A percentile compares a stretch with the other conserved stretches of the same genome.
phyloP scores from a whole-genome alignment of 345 rosid genomes.

The Dovyalis caffra region DNA sequence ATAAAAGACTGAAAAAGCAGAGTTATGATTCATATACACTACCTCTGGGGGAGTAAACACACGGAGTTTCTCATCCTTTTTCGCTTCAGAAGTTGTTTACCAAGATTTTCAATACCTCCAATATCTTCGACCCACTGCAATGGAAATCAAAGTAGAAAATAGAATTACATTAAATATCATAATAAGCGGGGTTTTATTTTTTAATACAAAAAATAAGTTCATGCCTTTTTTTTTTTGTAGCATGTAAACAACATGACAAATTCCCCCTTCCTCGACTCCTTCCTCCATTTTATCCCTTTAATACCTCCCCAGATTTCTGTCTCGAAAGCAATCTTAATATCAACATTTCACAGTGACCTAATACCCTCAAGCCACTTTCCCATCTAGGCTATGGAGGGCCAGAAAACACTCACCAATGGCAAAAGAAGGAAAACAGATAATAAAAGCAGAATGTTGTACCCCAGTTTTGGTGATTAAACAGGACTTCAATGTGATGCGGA shows the following conservation, averaged over 20 bases:
- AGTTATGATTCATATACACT: background rate
- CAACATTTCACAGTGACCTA: background rate
- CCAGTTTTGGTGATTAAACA: background rate
- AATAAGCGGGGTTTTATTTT: background rate
- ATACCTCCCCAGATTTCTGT: background rate
- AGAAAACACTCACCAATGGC: background rate
- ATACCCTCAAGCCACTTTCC: background rate
- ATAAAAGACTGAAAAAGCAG: background rate
- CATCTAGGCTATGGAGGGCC: background rate
- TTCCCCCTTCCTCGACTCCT: background rate
- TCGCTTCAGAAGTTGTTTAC: constrained; percentile 56
- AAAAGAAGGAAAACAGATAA: background rate
- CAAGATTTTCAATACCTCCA: constrained; percentile 76
- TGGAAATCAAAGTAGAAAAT: constrained; percentile 8
- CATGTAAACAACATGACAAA: background rate
- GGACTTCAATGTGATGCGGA: background rate
- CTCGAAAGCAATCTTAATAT: background rate
- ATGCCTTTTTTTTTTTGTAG: background rate
- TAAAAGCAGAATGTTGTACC: background rate
- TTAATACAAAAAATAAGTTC: too few relatives aligned
- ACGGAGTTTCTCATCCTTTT: constrained; percentile 59
- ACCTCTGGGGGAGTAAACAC: constrained; percentile 80
- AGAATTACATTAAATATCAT: background rate
- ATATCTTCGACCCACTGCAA: constrained; percentile 80
- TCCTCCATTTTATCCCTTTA: background rate